These are phyloP conservation scores for Geranium brycei DNA, from an alignment of 345 rosid species.

Conservation along the genomic window DNA sequence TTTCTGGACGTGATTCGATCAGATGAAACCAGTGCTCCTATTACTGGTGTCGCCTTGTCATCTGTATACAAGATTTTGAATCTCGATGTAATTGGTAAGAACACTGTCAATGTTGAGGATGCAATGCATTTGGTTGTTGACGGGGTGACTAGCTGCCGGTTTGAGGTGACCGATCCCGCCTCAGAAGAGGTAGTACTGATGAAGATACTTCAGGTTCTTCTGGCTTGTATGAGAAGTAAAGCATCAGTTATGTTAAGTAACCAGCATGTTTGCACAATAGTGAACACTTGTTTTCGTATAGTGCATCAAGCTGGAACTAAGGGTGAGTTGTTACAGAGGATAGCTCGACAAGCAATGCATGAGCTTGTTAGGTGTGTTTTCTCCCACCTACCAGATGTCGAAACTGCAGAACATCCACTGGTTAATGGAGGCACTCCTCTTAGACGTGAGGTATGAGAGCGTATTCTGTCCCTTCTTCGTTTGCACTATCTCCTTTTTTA, in stretches of 20 bases:
- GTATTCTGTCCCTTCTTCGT: constrained; percentile 9
- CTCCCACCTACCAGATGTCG: constrained; percentile 76
- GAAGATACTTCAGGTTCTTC: constrained; percentile 97
- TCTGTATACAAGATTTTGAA: constrained; percentile 78
- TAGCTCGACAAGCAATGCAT: constrained; percentile 91
- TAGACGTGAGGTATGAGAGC: constrained; percentile 48
- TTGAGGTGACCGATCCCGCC: constrained; percentile 96
- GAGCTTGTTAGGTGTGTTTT: constrained; percentile 87
- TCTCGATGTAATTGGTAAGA: constrained; percentile 65
- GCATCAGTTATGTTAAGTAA: constrained; percentile 85
- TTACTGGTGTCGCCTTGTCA: constrained; percentile 83
- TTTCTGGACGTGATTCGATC: constrained; percentile 84
- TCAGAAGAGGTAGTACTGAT: constrained; percentile 94
- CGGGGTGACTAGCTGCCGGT: constrained; percentile 92
- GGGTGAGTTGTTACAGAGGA: constrained; percentile 61
- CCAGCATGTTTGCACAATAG: constrained; percentile 92
- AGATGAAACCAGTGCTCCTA: constrained; percentile 89
- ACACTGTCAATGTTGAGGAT: constrained; percentile 68
- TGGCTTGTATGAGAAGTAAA: constrained; percentile 85
- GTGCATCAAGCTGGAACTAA: constrained; percentile 89
- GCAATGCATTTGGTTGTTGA: constrained; percentile 92
- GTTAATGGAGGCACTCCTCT: constrained; percentile 53
- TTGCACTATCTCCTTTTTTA: constrained; percentile 8
- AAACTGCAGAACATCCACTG: constrained; percentile 54
- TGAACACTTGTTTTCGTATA: constrained; percentile 93